phyloP scores from a whole-genome alignment of 2,329 filamentous ascomycete species.

The Bimuria novae-zelandiae region DNA sequence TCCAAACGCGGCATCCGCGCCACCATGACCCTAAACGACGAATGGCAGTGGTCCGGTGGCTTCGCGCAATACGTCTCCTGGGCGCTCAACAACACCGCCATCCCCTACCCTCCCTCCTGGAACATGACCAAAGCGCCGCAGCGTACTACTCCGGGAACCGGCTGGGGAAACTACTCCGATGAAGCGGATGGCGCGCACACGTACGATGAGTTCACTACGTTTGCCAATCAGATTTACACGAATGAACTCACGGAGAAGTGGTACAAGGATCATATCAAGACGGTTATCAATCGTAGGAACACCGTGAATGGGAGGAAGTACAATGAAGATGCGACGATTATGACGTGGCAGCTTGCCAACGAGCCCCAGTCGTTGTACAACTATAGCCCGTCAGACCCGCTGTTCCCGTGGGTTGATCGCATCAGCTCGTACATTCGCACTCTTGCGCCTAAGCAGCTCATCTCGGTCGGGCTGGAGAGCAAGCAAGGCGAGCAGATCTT shows the following conservation, averaged over 20 bases:
- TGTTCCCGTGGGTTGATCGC: constrained; percentile 45
- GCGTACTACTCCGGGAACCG: constrained; percentile 37
- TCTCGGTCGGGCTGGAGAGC: constrained; percentile 46
- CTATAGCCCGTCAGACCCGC: constrained; percentile 37
- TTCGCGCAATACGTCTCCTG: constrained; percentile 47
- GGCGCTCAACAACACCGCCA: constrained; percentile 39
- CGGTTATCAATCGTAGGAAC: constrained; percentile 43
- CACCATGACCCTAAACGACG: constrained; percentile 47
- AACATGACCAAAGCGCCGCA: constrained; percentile 46
- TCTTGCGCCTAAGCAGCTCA: constrained; percentile 43
- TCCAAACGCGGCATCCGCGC: constrained; percentile 47
- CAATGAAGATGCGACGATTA: constrained; percentile 45
- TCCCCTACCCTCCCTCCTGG: constrained; percentile 47
- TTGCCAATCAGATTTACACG: constrained; percentile 45
- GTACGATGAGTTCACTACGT: constrained; percentile 31
- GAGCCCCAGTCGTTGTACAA: constrained; percentile 41
- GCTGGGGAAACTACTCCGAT: constrained; percentile 48
- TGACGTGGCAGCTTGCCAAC: constrained; percentile 50
- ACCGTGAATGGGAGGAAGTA: constrained; percentile 44
- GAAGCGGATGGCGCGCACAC: constrained; percentile 39
- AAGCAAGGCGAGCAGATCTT: constrained; percentile 49
- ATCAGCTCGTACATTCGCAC: constrained; percentile 45
- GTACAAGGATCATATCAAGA: constrained; percentile 46
- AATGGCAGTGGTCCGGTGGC: constrained; percentile 49
- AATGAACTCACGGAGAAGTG: constrained; percentile 39